Percentiles rank a stretch among this genome's conserved stretches.
Conservation (phyloP, 2,329 filamentous ascomycete genomes). For the Aspergillus tanneri region DNA sequence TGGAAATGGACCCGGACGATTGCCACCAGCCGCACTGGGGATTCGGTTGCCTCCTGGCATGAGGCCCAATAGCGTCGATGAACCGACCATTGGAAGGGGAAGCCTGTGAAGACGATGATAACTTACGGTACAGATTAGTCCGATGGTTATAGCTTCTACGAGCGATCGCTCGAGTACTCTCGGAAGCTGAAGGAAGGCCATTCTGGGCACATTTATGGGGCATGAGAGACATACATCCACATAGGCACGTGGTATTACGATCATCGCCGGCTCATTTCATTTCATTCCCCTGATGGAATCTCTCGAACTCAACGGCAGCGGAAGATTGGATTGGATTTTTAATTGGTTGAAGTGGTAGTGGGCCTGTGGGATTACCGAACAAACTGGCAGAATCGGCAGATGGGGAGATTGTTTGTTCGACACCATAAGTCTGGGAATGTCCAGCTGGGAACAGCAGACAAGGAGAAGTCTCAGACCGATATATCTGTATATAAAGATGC, state of each 20-base stretch:
- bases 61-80: slow-evolving; percentile 20
- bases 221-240: slow-evolving; percentile 5
- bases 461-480: too few species aligned
- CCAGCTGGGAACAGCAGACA: not conserved
- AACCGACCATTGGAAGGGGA: slow-evolving; percentile 10
- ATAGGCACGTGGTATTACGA: slow-evolving; percentile 18
- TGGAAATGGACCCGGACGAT: slow-evolving; percentile 20
- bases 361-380: not conserved
- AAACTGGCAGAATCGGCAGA: not conserved
- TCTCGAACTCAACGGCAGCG: not conserved
- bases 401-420: too few species aligned
- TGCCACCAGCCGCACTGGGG: slow-evolving; percentile 28
- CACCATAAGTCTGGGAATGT: not conserved
- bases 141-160: too few species aligned
- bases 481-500: too few species aligned
- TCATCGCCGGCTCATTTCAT: slow-evolving; percentile 2
- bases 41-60: slow-evolving; percentile 44
- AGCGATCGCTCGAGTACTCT: not conserved
- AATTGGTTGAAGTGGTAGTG: not conserved
- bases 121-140: not conserved
- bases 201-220: not conserved
- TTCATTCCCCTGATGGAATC: slow-evolving; percentile 5
- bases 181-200: not conserved
- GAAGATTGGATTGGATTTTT: not conserved
- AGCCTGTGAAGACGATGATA: slow-evolving; percentile 13